These are phyloP conservation scores for Proteromonas lacertae DNA, from an alignment of 352 stramenopile genomes.

Conservation along the genomic window DNA sequence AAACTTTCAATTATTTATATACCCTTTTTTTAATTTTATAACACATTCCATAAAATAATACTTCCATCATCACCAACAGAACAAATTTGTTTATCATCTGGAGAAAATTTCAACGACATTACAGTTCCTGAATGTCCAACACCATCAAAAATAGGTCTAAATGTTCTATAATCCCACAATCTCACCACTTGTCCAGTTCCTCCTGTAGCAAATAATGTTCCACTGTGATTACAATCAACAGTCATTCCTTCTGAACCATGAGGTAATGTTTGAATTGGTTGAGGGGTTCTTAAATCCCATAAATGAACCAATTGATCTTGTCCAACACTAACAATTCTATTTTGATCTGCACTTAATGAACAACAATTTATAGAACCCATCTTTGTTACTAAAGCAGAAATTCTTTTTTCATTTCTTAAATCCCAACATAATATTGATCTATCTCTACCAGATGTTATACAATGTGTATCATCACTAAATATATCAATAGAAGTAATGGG, in stretches of 20 bases:
- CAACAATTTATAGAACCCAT: slow-evolving; percentile 64
- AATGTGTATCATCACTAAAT: slow-evolving; percentile 46
- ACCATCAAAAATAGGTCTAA: slow-evolving; percentile 6
- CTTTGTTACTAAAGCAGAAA: slow-evolving; percentile 45
- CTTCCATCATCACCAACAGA: slow-evolving; percentile 47
- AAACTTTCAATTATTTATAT: not conserved
- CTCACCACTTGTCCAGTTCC: slow-evolving; percentile 31
- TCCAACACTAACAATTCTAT: slow-evolving; percentile 42
- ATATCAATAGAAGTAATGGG: slow-evolving; percentile 34
- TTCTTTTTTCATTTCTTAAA: slow-evolving; percentile 23
- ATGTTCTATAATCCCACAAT: slow-evolving; percentile 29
- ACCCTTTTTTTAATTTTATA: slow-evolving; percentile 11
- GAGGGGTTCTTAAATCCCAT: slow-evolving; percentile 46
- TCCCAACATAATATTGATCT: slow-evolving; percentile 62
- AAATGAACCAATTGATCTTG: slow-evolving; percentile 59
- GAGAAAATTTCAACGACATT: slow-evolving; percentile 30
- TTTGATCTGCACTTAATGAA: slow-evolving; percentile 37
- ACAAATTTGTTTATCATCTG: slow-evolving; percentile 51
- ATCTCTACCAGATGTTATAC: slow-evolving; percentile 32
- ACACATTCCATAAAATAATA: slow-evolving; percentile 62
- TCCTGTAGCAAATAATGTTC: slow-evolving; percentile 39
- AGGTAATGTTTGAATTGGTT: slow-evolving; percentile 28
- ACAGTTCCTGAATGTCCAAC: slow-evolving; percentile 33
- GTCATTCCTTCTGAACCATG: slow-evolving; percentile 19
- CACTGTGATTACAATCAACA: slow-evolving; percentile 40